Base-by-base conservation (phyloP, 2,329 filamentous ascomycete species). In the Tolypocladium tundrense region DNA sequence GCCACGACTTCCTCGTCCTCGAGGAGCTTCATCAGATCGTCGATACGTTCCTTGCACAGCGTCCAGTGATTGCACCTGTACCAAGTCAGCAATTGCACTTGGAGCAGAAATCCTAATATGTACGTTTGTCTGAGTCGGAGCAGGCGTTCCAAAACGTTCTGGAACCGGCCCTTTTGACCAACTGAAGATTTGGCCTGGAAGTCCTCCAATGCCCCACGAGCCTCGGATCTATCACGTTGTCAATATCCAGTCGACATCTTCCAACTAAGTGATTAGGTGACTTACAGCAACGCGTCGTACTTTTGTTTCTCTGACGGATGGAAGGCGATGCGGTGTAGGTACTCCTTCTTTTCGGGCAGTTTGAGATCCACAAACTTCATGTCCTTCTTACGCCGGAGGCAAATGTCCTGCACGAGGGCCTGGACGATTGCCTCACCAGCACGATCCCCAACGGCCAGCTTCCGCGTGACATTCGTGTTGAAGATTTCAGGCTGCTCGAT, bases 321-420 rank as follows among this genome's bases (percentile, higher is more conserved):
- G 65, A 96, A 91, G 10, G 85, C 78, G 63, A 96, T 84, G 10
- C 83, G 83, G 65, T 94, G 86, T 7, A 94, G 78, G 63, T 88
- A 91, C 67, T 93, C 90, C 1, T 85, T 87, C 66, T 95, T 85
- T 16, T 85, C 77, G 0, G 91, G 91, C 10, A 96, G 78, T 61
- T 85, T 88, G 24, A 96, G 76, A 63, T 96, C 90, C 56, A 96
- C 82, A 66, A 95, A 96, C 6, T 81, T 80, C 91, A 96, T 96
- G 58, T 93, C 87, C 69, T 96, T 96, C 70, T 86, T 88, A 42
- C 91, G 84, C 42, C 91, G 83, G 27, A 96, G 77, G 65, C 89
- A 94, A 53, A 96, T 81, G 21, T 88, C 85, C n/a, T 80, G 79
- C 84, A 96, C 92, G 51, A 96, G 78, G 6, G 84, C 80, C 66